Conservation (phyloP, 2,329 filamentous ascomycete genomes). For the Paracamarosporium sp. region DNA sequence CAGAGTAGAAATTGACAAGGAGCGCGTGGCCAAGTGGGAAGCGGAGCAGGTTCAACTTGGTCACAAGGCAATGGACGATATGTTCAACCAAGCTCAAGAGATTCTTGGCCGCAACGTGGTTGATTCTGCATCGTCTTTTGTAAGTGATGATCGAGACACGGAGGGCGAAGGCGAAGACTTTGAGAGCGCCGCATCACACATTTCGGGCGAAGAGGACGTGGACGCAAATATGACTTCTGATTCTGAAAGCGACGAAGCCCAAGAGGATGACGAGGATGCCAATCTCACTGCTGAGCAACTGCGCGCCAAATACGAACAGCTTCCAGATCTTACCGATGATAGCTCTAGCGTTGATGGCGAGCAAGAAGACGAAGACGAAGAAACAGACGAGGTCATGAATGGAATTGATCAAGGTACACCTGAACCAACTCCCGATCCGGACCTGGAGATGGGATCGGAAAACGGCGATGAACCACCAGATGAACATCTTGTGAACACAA, state of each 20-base stretch:
- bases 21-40: slow-evolving; percentile 64
- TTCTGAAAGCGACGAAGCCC: slow-evolving; percentile 46
- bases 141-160: slow-evolving; percentile 48
- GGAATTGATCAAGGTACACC: slow-evolving; percentile 33
- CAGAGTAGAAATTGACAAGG: slow-evolving; percentile 63
- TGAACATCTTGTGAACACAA: slow-evolving; percentile 21
- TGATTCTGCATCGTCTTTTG: slow-evolving; percentile 45
- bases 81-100: slow-evolving; percentile 71
- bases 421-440: slow-evolving; percentile 37
- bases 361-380: slow-evolving; percentile 39
- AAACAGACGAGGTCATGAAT: slow-evolving; percentile 32
- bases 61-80: slow-evolving; percentile 73
- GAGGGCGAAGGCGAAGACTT: slow-evolving; percentile 55
- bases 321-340: slow-evolving; percentile 58
- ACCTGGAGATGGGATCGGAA: slow-evolving; percentile 28
- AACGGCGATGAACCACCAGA: slow-evolving; percentile 17
- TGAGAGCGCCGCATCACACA: slow-evolving; percentile 42
- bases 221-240: slow-evolving; percentile 47
- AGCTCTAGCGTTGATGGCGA: slow-evolving; percentile 34
- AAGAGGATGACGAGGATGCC: slow-evolving; percentile 64
- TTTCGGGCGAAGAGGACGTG: slow-evolving; percentile 49
- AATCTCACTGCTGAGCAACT: slow-evolving; percentile 73
- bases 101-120: slow-evolving; percentile 41
- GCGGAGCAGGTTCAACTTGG: slow-evolving; percentile 64
- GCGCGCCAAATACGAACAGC: slow-evolving; percentile 70